Evolutionary conservation across 768 basidiomycete species (phyloP), one percentile per base, ranked within the genome.

Genomic region (Tephrocybe rancida): DNA sequence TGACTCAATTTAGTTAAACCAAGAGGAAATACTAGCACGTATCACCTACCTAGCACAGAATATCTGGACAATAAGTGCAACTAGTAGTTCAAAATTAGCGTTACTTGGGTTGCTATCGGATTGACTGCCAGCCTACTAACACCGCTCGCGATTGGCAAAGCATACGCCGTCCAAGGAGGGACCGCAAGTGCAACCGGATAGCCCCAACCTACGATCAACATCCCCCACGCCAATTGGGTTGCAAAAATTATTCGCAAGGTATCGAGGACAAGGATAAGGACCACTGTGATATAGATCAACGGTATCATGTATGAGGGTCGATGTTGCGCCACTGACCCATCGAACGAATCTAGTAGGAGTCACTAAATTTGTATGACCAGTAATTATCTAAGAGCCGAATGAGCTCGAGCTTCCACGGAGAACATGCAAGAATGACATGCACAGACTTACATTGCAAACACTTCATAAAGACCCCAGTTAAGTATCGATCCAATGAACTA

Each of bases 11-110:
- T 5, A 18, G 5, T 27, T 37, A 3, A 11, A 3, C 19, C 4
- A 10, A 6, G 5, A 14, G 2, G 11, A 46, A 48, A 22, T 0
- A 6, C n/a, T 38, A 39, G 11, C 0, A 0, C 1, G 5, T n/a
- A n/a, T n/a, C n/a, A n/a, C 19, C 24, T 30, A 41, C 37, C 38
- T 39, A 3, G 48, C 48, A 22, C 39, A 49, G 38, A 49, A 49
- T 3, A 49, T 24, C 25, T 49, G 38, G 18, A 49, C 21, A 19
- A 16, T 13, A 2, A 38, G 26, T 14, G 37, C 34, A 16, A 49
- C 48, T 49, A 38, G 7, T 0, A 16, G 30, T 6, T 13, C 7
- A 7, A 6, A 32, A 32, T 32, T 13, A 4, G 6, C 19, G 29
- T 11, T 22, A 1, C 3, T 3, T 6, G 18, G 27, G n/a, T 27